Evolutionary conservation across 371 early-diverging fungal genomes (phyloP).

Genomic region (Mucor racemosus): DNA sequence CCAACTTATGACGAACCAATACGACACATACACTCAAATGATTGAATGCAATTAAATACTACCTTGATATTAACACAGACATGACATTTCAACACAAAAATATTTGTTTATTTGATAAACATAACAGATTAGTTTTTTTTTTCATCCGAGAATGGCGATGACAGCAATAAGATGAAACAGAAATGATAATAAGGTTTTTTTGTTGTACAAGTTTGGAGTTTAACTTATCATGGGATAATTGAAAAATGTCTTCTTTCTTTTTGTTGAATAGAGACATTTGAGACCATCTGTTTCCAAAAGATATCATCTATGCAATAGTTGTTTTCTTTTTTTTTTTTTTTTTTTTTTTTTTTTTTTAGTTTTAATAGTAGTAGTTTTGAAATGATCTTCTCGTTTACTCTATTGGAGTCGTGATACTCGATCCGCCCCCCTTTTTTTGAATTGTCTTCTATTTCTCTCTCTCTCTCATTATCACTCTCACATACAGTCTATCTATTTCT

Average conservation of each 20-base stretch:
- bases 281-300: constrained; percentile 29
- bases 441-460: neutral
- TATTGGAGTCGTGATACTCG: too few relatives aligned
- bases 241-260: neutral
- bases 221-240: constrained; percentile 18
- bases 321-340: neutral
- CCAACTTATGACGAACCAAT: too few relatives aligned
- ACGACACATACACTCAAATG: too few relatives aligned
- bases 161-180: constrained; percentile 29
- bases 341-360: neutral
- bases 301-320: neutral
- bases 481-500: too few relatives aligned
- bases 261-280: constrained; percentile 25
- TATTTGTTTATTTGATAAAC: constrained; percentile 17
- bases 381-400: neutral
- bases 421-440: too few relatives aligned
- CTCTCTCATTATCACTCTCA: too few relatives aligned
- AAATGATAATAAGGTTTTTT: neutral
- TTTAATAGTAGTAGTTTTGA: neutral
- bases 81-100: constrained; percentile 7
- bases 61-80: neutral
- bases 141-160: constrained; percentile 19
- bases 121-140: neutral
- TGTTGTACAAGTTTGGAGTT: constrained; percentile 10
- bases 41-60: too few relatives aligned